Evolutionary conservation across 768 basidiomycete genomes (phyloP), one percentile per base, ranked within the genome.

Genomic region (Peribolospora kevripleyi): DNA sequence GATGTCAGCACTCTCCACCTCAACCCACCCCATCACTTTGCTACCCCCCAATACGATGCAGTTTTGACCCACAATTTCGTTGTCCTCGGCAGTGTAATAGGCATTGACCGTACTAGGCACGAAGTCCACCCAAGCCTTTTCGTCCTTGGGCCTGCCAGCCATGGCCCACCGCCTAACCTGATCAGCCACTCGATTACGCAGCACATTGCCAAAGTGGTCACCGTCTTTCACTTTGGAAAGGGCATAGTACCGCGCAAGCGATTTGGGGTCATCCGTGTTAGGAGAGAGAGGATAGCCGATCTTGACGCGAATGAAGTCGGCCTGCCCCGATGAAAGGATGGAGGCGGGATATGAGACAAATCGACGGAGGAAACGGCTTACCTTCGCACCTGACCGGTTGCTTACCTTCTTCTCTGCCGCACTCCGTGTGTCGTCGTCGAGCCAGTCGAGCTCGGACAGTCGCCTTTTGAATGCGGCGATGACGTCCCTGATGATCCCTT

Each of bases 221-320:
- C 75, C 70, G 42, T 75, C 68, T 57, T 78, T 69, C 49, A 88
- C 71, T 50, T 85, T 75, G n/a, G 68, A 68, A 7, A 68, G 58
- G 5, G 60, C 67, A 65, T 95, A 97, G 68, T 87, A 97, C 46
- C 64, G 69, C 39, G 74, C 71, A 48, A 97, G 74, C 7, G 83
- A 79, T 37, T 68, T 67, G 45, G 87, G 73, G 62, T 78, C 71
- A 13, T 71, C 71, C 1, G 84, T 88, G 65, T 97, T 74, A 1
- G 93, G 93, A 2, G 78, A 84, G 8, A 37, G 10, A 1, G 93
- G 91, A 68, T 80, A 97, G 55, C 93, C 93, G 58, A 98, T 83
- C 72, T 95, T 91, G 66, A 86, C 75, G 39, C 79, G 77, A 58
- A 90, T 80, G 0, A 78, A 77, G 63, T 81, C 75, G 10, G 84